Conservation (phyloP, 148 eudicot genomes). For the Persicaria maculosa region DNA sequence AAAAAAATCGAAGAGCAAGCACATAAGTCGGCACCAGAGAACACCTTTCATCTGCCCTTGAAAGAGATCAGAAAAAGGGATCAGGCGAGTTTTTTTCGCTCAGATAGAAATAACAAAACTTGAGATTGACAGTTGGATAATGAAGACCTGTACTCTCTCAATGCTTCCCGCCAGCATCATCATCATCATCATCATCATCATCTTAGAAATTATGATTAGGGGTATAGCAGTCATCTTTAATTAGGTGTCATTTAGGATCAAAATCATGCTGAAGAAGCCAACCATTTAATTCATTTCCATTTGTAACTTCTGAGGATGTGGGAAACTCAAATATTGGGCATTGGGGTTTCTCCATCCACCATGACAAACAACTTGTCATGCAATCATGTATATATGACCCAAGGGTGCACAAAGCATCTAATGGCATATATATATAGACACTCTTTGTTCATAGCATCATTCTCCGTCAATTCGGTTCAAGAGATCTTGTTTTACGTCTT, state of each 20-base stretch:
- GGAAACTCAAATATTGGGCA: conserved; percentile 24
- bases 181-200: neutral
- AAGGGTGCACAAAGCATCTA: conserved; percentile 36
- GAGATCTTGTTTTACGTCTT: conserved; percentile 40
- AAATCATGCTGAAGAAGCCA: conserved; percentile 4
- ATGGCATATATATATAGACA: conserved; percentile 21
- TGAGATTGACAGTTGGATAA: neutral
- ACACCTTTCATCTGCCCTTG: neutral
- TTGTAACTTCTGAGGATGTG: conserved; percentile 5
- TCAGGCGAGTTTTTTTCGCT: too few species aligned
- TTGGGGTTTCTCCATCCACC: conserved; percentile 27
- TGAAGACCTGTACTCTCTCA: neutral
- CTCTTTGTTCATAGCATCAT: conserved; percentile 33
- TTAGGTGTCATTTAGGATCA: conserved; percentile 1
- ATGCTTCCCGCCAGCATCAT: neutral
- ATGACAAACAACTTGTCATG: conserved; percentile 15
- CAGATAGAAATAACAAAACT: neutral
- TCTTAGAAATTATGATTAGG: neutral
- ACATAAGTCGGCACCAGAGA: neutral
- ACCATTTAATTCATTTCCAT: conserved; percentile 16
- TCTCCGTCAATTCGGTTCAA: conserved; percentile 26
- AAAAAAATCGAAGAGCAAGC: conserved; percentile 9
- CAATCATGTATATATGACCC: conserved; percentile 14
- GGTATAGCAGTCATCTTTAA: neutral
- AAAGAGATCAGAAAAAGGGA: neutral